Evolutionary conservation across 164 flowering plant species (phyloP), one percentile per base, ranked within the genome.

Genomic region (Saururus chinensis): DNA sequence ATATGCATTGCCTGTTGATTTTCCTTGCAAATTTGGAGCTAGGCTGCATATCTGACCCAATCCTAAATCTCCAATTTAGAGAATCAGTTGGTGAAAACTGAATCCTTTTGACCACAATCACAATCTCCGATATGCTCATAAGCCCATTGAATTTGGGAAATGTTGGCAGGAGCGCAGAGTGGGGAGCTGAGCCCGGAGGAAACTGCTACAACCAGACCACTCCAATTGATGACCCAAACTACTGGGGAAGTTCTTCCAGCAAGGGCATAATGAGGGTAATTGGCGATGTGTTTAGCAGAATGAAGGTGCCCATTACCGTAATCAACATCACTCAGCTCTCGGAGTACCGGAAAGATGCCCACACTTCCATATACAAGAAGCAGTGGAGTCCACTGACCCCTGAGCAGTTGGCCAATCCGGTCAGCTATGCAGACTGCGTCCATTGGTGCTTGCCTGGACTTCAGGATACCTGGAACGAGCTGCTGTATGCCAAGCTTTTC

Each of bases 371-470:
- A 53, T 86, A 88, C 85, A 90, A 88, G 90, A 85, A 84, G 83
- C 97, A 89, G 21, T 88, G 97, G 97, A 79, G 40, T 21, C 92
- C 90, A 12, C 58, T 85, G 25, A 88, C 86, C 0, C 78, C 89
- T 0, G 84, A 83, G 69, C 96, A 93, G 66, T 2, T 84, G 24
- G 91, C 88, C 0, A 83, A 86, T 65, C 98, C 98, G 0, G 68
- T 49, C 1, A 84, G 90, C 77, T 89, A 88, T 26, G 84, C 98
- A 0, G 98, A 92, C 66, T 89, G 97, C 41, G 77, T 78, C 19
- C 96, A 93, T 63, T 89, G 97, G 96, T 93, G 98, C 62, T 69
- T 93, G 76, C 97, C 98, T 24, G 96, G 98, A 23, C 78, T 89
- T 45, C 98, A 85, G 68, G 98, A 93, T 70, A 86, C 89, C 13